phyloP scores from a whole-genome alignment of 768 basidiomycete species.

The Lentinula sp. region DNA sequence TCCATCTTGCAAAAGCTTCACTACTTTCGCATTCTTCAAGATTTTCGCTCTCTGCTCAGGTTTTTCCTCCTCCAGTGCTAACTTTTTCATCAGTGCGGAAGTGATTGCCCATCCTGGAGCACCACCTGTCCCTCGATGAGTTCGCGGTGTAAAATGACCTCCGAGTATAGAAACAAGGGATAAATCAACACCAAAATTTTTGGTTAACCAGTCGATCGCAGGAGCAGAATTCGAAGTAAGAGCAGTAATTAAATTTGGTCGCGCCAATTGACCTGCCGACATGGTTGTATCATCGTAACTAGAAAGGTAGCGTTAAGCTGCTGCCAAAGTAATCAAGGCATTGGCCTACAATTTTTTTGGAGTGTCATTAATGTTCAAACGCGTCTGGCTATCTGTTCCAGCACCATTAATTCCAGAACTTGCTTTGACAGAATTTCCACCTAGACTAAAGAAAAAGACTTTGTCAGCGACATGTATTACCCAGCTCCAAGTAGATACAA shows the following conservation, averaged over 20 bases:
- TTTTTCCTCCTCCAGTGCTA: slow-evolving; percentile 4
- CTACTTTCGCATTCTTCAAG: slow-evolving; percentile 16
- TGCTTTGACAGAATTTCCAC: slow-evolving; percentile 16
- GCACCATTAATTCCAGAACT: slow-evolving; percentile 24
- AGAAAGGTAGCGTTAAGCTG: not conserved
- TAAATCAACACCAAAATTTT: slow-evolving; percentile 17
- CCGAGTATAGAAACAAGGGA: slow-evolving; percentile 15
- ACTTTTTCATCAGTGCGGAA: slow-evolving; percentile 18
- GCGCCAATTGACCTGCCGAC: slow-evolving; percentile 16
- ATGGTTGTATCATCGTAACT: slow-evolving; percentile 14
- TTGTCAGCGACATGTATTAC: not conserved
- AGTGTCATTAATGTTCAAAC: slow-evolving; percentile 12
- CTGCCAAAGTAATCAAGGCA: not conserved
- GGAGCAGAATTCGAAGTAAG: slow-evolving; percentile 19
- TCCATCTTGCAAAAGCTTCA: slow-evolving; percentile 13
- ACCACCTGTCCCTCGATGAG: slow-evolving; percentile 10
- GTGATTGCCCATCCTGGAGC: slow-evolving; percentile 21
- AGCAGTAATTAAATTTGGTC: slow-evolving; percentile 17
- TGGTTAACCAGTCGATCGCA: slow-evolving; percentile 19
- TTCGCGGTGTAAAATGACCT: not conserved
- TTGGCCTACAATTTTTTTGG: slow-evolving; percentile 14
- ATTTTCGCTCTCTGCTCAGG: slow-evolving; percentile 11
- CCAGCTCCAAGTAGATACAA: not conserved
- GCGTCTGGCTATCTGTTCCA: slow-evolving; percentile 15
- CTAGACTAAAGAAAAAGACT: not conserved